Evolutionary conservation across 2,329 filamentous ascomycete species (phyloP).

Genomic region (Ophidiomyces ophidiicola): DNA sequence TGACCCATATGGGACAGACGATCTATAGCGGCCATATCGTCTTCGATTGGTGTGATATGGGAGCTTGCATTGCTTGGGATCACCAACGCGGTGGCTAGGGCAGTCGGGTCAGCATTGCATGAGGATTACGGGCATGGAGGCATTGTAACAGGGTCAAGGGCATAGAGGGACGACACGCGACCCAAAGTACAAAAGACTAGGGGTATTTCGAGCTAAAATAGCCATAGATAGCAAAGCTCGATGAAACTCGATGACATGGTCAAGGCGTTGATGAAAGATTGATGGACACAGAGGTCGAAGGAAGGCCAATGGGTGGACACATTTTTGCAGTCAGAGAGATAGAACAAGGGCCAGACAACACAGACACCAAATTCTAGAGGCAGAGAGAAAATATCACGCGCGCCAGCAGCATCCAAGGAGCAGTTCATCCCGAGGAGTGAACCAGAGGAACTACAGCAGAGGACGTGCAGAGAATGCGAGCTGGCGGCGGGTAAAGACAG

Average conservation of each 20-base stretch:
- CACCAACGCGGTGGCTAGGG: conserved; percentile 36
- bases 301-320: neutral
- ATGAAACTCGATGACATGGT: conserved; percentile 33
- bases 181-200: conserved; percentile 19
- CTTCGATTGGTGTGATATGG: conserved; percentile 2
- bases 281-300: conserved; percentile 4
- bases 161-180: conserved; percentile 26
- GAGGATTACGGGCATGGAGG: conserved; percentile 18
- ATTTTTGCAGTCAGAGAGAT: neutral
- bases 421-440: neutral
- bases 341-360: neutral
- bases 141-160: conserved; percentile 14
- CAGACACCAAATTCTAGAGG: neutral
- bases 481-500: conserved; percentile 9
- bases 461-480: conserved; percentile 1
- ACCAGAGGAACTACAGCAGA: conserved; percentile 7
- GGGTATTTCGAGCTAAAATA: conserved; percentile 21
- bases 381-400: neutral
- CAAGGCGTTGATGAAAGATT: conserved; percentile 20
- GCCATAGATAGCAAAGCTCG: conserved; percentile 20
- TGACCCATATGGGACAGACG: neutral
- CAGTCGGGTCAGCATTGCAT: conserved; percentile 32
- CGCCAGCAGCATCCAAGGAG: neutral
- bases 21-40: neutral
- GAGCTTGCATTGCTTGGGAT: conserved; percentile 27